Conservation (phyloP, 352 stramenopile species). For the Globisporangium cystogenes region DNA sequence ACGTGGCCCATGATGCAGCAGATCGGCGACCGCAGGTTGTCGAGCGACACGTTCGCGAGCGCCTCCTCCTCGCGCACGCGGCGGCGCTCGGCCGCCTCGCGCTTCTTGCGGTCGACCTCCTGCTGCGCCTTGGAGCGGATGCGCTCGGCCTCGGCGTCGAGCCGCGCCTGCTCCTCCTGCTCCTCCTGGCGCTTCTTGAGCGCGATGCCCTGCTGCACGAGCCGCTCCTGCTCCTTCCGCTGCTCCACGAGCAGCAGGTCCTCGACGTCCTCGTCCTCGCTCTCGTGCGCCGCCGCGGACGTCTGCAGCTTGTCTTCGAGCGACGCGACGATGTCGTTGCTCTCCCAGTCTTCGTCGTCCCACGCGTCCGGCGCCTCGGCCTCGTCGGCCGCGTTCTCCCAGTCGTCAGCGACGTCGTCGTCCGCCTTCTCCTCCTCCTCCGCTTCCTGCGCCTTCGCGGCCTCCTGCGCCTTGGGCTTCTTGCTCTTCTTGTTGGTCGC, state of each 20-base stretch:
- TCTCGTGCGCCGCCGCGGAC: conserved; percentile 32
- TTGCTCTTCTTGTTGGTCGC: conserved; percentile 89
- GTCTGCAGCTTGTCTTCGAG: conserved; percentile 77
- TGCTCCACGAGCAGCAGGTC: conserved; percentile 94
- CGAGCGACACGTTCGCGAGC: conserved; percentile 81
- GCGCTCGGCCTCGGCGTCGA: conserved; percentile 55
- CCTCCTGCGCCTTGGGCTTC: conserved; percentile 31
- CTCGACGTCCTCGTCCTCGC: conserved; percentile 86
- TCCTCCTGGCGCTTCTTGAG: conserved; percentile 94
- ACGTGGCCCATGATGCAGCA: conserved; percentile 99
- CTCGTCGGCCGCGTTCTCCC: conserved; percentile 47
- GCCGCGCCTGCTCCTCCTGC: conserved; percentile 57
- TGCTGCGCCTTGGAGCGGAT: conserved; percentile 80
- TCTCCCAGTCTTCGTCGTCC: conserved; percentile 84
- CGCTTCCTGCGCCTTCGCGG: conserved; percentile 24
- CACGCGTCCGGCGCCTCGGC: conserved; percentile 62
- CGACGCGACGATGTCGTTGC: conserved; percentile 66
- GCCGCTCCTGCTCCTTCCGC: conserved; percentile 91
- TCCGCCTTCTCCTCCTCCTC: conserved; percentile 36
- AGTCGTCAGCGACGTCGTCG: conserved; percentile 70
- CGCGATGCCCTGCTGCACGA: conserved; percentile 90
- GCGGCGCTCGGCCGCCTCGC: conserved; percentile 65
- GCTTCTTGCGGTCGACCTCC: conserved; percentile 82
- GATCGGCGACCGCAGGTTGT: conserved; percentile 98
- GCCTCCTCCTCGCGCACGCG: conserved; percentile 67